Percentiles rank a stretch among this genome's conserved stretches.
Evolutionary conservation across 257 asterid genomes (phyloP).

Genomic region (Petunia axillaris): DNA sequence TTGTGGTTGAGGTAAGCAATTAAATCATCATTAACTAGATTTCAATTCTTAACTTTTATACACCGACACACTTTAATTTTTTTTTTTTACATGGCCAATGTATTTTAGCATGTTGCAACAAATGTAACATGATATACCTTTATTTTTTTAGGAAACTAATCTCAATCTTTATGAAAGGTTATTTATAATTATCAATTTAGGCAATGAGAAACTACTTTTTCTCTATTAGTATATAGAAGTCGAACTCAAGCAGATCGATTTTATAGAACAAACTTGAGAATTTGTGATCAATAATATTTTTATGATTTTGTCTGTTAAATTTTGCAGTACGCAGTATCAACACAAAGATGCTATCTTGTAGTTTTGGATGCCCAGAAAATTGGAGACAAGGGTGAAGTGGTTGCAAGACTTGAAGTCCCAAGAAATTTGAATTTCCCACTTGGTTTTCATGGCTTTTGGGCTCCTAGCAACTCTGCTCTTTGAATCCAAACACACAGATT

Average conservation of each 20-base stretch:
- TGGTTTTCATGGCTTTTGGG: conserved; percentile 97
- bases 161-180: no score
- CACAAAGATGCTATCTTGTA: conserved; percentile 79
- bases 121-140: not conserved
- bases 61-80: no score
- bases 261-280: not conserved
- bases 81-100: not conserved
- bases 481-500: not conserved
- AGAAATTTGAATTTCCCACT: conserved; percentile 80
- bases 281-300: not conserved
- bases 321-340: conserved; percentile 89
- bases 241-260: not conserved
- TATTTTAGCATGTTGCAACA: not conserved
- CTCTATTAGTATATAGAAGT: not conserved
- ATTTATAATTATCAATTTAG: no score
- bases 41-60: not conserved
- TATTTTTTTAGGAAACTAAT: no score
- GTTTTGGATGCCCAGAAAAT: conserved; percentile 66
- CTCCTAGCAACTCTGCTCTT: conserved; percentile 30
- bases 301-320: not conserved
- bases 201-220: no score
- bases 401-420: conserved; percentile 88
- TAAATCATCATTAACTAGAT: not conserved
- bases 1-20: conserved; percentile 79
- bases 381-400: conserved; percentile 61